phyloP scores from a whole-genome alignment of 2,329 filamentous ascomycete genomes.

The Leptographium flavum region DNA sequence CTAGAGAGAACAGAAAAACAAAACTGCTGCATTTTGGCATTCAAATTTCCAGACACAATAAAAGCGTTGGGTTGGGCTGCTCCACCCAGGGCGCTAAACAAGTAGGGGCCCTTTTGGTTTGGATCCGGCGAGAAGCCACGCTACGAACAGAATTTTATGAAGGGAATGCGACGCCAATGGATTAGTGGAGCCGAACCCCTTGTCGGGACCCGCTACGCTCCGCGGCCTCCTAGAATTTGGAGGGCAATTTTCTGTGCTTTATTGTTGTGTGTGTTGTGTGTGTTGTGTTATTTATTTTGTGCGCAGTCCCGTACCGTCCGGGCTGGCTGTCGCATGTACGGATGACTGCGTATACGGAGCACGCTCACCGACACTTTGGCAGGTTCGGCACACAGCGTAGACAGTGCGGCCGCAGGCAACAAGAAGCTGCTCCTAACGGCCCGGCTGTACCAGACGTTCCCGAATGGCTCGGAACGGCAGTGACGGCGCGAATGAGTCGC shows the following conservation, averaged over 20 bases:
- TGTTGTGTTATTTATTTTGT: neutral
- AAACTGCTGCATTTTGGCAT: too few species aligned
- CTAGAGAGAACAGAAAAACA: neutral
- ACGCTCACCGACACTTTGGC: neutral
- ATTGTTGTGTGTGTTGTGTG: neutral
- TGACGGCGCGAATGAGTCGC: too few species aligned
- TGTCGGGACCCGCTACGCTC: too few species aligned
- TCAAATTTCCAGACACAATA: too few species aligned
- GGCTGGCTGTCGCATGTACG: too few species aligned
- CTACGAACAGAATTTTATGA: neutral
- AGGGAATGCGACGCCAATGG: neutral
- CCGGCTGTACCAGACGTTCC: too few species aligned
- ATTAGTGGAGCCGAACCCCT: neutral
- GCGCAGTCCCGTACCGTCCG: neutral
- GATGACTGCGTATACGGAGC: too few species aligned
- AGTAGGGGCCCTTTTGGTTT: neutral
- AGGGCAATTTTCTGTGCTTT: neutral
- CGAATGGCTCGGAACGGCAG: too few species aligned
- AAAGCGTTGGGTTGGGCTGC: slow-evolving; percentile 1
- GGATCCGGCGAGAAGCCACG: neutral
- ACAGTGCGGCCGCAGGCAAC: too few species aligned
- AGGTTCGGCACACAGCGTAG: too few species aligned
- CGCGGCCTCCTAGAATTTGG: neutral
- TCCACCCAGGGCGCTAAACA: slow-evolving; percentile 5
- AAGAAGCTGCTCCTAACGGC: too few species aligned